Conservation (phyloP, 768 basidiomycete species). For the Kwoniella sp. region DNA sequence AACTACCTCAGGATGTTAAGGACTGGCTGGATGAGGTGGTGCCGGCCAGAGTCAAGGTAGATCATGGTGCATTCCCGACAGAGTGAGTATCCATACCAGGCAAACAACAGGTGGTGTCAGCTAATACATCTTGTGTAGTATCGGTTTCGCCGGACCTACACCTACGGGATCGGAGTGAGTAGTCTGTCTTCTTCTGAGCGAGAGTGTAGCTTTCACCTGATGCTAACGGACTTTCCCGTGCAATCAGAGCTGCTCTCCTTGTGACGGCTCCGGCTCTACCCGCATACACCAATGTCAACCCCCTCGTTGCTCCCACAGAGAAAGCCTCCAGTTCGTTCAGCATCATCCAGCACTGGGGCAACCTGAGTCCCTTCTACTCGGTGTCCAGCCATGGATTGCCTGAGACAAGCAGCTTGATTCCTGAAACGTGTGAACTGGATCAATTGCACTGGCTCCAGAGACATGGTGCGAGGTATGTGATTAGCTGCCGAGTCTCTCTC, state of each 20-base stretch:
- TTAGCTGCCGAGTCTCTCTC: too few species aligned
- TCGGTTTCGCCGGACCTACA: conserved; percentile 55
- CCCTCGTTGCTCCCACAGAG: conserved; percentile 38
- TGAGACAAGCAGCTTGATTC: conserved; percentile 44
- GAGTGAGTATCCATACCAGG: conserved; percentile 36
- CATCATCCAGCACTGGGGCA: conserved; percentile 54
- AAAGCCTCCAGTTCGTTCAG: conserved; percentile 36
- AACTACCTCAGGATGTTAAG: conserved; percentile 41
- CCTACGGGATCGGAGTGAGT: conserved; percentile 53
- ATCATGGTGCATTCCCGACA: conserved; percentile 49
- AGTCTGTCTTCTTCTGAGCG: background rate
- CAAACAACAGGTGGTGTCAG: background rate
- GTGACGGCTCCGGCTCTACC: conserved; percentile 48
- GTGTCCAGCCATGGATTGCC: conserved; percentile 51
- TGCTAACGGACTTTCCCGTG: background rate
- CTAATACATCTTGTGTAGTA: conserved; percentile 25
- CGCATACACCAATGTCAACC: conserved; percentile 42
- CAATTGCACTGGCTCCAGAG: conserved; percentile 54
- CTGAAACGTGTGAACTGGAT: conserved; percentile 44
- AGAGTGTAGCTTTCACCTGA: too few species aligned
- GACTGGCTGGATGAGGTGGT: conserved; percentile 40
- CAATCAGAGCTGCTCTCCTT: conserved; percentile 44
- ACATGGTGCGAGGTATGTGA: conserved; percentile 51
- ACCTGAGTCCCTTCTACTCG: conserved; percentile 53
- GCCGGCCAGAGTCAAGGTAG: conserved; percentile 9